Conservation (phyloP, 768 basidiomycete genomes). For the Steccherinum ochraceum region DNA sequence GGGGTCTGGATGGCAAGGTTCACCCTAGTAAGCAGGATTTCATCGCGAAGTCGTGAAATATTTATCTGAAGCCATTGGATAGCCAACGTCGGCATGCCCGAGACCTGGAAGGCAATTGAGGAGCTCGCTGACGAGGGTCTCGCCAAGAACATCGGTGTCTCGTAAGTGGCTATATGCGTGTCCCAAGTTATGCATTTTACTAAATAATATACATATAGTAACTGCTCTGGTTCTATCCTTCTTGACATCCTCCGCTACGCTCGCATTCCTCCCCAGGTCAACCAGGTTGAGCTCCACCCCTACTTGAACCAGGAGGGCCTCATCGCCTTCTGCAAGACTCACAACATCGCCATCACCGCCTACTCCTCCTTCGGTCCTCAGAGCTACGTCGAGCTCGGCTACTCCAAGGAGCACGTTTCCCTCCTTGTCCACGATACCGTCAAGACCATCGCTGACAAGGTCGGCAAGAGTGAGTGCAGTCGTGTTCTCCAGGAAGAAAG, state of each 20-base stretch:
- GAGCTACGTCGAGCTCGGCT: conserved; percentile 60
- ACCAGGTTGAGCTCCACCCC: conserved; percentile 58
- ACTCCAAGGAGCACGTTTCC: conserved; percentile 43
- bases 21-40: conserved; percentile 41
- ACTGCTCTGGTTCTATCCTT: conserved; percentile 66
- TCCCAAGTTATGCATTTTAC: neutral
- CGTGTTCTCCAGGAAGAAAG: no score
- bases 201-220: conserved; percentile 36
- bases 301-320: conserved; percentile 45
- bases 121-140: conserved; percentile 63
- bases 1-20: conserved; percentile 63
- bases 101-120: conserved; percentile 86
- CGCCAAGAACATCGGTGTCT: conserved; percentile 75
- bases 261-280: conserved; percentile 48
- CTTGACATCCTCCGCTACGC: conserved; percentile 78
- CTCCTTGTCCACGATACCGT: conserved; percentile 48
- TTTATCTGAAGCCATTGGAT: conserved; percentile 22
- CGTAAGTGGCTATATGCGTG: conserved; percentile 35
- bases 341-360: conserved; percentile 45
- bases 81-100: conserved; percentile 61
- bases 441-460: conserved; percentile 36
- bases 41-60: neutral
- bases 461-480: conserved; percentile 48
- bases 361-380: conserved; percentile 53
- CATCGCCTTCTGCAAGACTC: conserved; percentile 35